Evolutionary conservation across 345 rosid genomes (phyloP).

Genomic region (Brassica nigra): DNA sequence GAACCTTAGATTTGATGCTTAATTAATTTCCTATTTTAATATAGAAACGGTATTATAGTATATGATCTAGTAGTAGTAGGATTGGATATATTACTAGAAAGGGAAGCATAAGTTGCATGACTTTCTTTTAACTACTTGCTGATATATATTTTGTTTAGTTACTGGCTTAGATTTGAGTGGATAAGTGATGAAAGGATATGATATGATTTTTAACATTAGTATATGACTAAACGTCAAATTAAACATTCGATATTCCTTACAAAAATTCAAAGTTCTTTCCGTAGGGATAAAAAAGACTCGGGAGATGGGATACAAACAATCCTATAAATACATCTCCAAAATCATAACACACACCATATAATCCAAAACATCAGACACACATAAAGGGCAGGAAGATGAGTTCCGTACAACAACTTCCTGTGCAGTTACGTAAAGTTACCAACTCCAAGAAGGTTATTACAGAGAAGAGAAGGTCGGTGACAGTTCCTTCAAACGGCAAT

Average conservation of each 20-base stretch:
- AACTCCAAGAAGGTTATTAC: conserved; percentile 25
- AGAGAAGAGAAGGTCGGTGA: conserved; percentile 25
- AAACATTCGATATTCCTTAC: conserved; percentile 18
- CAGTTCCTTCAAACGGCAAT: neutral
- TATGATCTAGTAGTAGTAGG: neutral
- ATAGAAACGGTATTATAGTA: conserved; percentile 5
- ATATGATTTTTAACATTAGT: neutral
- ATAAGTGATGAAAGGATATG: conserved; percentile 29
- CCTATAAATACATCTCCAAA: conserved; percentile 23
- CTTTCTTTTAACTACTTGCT: neutral
- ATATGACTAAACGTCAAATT: conserved; percentile 19
- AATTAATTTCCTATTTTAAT: conserved; percentile 7
- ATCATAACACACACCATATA: conserved; percentile 9
- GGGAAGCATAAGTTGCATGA: neutral
- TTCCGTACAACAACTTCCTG: conserved; percentile 22
- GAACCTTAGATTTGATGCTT: conserved; percentile 37
- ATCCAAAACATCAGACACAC: conserved; percentile 18
- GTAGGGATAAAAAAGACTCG: conserved; percentile 10
- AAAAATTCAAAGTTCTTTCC: conserved; percentile 17
- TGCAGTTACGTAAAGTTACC: conserved; percentile 1
- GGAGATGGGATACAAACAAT: neutral
- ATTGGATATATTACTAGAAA: neutral
- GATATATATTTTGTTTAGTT: neutral
- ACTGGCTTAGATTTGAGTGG: conserved; percentile 7
- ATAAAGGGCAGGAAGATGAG: conserved; percentile 13